Conservation (phyloP, 2,329 filamentous ascomycete species). For the Stachybotrys elegans region DNA sequence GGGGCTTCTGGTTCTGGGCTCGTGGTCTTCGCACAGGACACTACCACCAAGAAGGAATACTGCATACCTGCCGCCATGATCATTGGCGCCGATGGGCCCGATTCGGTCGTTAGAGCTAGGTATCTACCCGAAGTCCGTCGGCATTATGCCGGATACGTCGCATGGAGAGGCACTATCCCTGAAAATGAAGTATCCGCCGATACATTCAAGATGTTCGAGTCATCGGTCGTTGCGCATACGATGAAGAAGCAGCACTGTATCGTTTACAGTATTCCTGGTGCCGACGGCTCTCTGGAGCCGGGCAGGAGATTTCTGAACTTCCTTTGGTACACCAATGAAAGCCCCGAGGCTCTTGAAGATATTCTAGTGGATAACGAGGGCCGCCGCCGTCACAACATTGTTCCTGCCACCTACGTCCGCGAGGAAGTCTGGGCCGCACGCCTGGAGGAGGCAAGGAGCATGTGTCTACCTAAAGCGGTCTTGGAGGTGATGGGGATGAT, state of each 20-base stretch:
- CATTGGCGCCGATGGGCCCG: slow-evolving; percentile 6
- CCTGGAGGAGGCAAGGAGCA: not conserved
- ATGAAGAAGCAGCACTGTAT: slow-evolving; percentile 2
- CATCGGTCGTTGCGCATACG: not conserved
- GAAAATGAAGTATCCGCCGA: slow-evolving; percentile 2
- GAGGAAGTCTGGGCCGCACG: slow-evolving; percentile 1
- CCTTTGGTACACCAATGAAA: slow-evolving; percentile 6
- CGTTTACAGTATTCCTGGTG: slow-evolving; percentile 5
- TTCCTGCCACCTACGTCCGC: not conserved
- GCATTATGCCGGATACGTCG: slow-evolving; percentile 4
- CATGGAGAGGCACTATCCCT: slow-evolving; percentile 6
- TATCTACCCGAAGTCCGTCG: not conserved
- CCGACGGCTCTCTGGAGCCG: not conserved
- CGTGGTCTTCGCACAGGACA: not conserved
- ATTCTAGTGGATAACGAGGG: slow-evolving; percentile 5
- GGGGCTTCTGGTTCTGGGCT: no score
- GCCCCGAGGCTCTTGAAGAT: not conserved
- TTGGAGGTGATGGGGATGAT: slow-evolving; percentile 11
- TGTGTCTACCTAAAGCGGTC: slow-evolving; percentile 1
- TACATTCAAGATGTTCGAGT: slow-evolving; percentile 2
- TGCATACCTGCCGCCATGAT: slow-evolving; percentile 3
- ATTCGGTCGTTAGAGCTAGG: not conserved
- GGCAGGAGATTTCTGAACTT: slow-evolving; percentile 7
- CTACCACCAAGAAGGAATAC: not conserved
- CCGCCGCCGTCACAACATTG: slow-evolving; percentile 3